Evolutionary conservation across 805 yeast genomes (phyloP).

Genomic region (Cyberlindnera americana): DNA sequence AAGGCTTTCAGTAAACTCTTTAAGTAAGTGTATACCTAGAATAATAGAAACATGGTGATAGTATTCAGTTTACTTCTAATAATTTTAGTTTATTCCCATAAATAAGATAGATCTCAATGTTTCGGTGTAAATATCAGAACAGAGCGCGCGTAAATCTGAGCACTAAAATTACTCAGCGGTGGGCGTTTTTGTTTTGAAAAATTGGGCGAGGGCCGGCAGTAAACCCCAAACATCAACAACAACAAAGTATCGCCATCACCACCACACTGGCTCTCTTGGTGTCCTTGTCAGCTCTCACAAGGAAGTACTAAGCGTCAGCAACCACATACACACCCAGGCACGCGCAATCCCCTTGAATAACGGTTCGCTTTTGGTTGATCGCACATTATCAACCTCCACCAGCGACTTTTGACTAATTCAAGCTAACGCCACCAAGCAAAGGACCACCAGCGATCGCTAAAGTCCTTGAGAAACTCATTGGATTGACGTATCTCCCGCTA

Average conservation of each 20-base stretch:
- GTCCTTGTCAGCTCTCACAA: conserved; percentile 9
- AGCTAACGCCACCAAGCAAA: conserved; percentile 12
- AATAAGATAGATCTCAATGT: neutral
- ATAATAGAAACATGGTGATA: no score
- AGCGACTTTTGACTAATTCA: neutral
- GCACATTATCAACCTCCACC: neutral
- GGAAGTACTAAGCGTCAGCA: conserved; percentile 7
- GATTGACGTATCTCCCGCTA: conserved; percentile 12
- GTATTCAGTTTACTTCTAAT: no score
- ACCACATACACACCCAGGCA: conserved; percentile 1
- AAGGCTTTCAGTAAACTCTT: conserved; percentile 75
- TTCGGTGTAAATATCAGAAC: conserved; percentile 5
- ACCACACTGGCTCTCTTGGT: conserved; percentile 11
- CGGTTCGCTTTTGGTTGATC: conserved; percentile 4
- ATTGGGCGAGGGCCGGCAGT: conserved; percentile 3
- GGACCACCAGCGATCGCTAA: neutral
- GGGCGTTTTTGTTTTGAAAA: conserved; percentile 14
- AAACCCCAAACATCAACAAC: neutral
- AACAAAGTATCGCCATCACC: conserved; percentile 2
- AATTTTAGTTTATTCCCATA: neutral
- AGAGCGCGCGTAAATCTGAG: conserved; percentile 9
- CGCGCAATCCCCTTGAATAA: conserved; percentile 5
- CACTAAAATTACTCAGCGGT: conserved; percentile 5
- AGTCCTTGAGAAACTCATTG: conserved; percentile 11
- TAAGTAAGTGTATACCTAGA: conserved; percentile 14